phyloP scores from a whole-genome alignment of 805 yeast genomes.

The Nakazawaea ishiwadae region DNA sequence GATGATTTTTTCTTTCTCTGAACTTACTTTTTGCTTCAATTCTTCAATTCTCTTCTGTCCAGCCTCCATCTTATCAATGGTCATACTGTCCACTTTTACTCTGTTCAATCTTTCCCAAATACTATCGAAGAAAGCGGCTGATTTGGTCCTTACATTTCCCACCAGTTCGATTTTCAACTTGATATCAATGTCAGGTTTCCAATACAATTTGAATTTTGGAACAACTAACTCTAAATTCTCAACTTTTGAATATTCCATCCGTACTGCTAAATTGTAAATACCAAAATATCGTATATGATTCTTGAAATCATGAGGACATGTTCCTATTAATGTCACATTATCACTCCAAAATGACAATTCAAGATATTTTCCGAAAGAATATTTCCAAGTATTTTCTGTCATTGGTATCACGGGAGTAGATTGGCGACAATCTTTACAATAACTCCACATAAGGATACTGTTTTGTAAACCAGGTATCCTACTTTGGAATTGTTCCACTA shows the following conservation, averaged over 20 bases:
- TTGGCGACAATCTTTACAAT: constrained; percentile 73
- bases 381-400: constrained; percentile 84
- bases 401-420: constrained; percentile 75
- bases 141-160: constrained; percentile 45
- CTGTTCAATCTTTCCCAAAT: constrained; percentile 63
- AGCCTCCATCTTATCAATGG: constrained; percentile 64
- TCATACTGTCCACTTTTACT: constrained; percentile 74
- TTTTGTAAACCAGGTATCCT: constrained; percentile 56
- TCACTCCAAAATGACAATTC: constrained; percentile 82
- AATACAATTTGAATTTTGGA: constrained; percentile 66
- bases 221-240: constrained; percentile 75
- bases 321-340: constrained; percentile 50
- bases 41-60: constrained; percentile 58
- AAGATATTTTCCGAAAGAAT: constrained; percentile 88
- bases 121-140: constrained; percentile 65
- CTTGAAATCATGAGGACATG: constrained; percentile 74
- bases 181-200: constrained; percentile 70
- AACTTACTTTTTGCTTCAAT: constrained; percentile 45
- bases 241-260: constrained; percentile 72
- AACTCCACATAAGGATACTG: constrained; percentile 85
- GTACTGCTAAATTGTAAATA: constrained; percentile 68
- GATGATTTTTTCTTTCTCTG: constrained; percentile 45
- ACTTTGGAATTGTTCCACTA: constrained; percentile 57
- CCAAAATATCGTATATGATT: constrained; percentile 86
- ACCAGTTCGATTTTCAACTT: constrained; percentile 62